A percentile compares a stretch with the other conserved stretches of the same genome.
Evolutionary conservation across 2,329 filamentous ascomycete species (phyloP).

Genomic region (Huntiella savannae): DNA sequence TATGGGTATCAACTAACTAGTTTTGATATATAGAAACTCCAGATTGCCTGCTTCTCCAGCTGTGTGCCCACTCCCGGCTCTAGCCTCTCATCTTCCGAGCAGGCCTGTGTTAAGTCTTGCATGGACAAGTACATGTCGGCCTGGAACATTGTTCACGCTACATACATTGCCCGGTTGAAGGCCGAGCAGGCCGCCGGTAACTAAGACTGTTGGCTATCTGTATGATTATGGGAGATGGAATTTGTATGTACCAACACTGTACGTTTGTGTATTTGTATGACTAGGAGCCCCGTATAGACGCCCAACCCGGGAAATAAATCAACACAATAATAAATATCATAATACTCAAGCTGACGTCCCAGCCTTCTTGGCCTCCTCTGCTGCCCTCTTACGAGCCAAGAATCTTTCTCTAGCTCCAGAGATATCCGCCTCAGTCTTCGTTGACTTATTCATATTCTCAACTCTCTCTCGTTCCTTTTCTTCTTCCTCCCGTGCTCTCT

Average conservation of each 20-base stretch:
- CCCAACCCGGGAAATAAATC: no score
- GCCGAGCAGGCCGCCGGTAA: conserved; percentile 28
- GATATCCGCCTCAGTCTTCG: conserved; percentile 60
- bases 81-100: conserved; percentile 47
- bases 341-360: not conserved
- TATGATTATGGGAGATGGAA: not conserved
- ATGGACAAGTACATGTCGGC: conserved; percentile 73
- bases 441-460: conserved; percentile 51
- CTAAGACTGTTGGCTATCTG: no score
- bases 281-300: not conserved
- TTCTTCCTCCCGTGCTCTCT: conserved; percentile 48
- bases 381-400: conserved; percentile 55
- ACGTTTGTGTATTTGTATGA: conserved; percentile 1
- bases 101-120: conserved; percentile 53
- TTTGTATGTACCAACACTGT: conserved; percentile 2
- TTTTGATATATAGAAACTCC: conserved; percentile 42
- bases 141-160: conserved; percentile 55
- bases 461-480: conserved; percentile 41
- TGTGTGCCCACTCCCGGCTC: conserved; percentile 53
- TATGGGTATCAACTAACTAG: not conserved
- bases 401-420: conserved; percentile 64
- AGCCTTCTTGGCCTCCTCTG: conserved; percentile 42
- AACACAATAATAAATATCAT: not conserved
- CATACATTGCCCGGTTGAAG: conserved; percentile 47
- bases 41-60: conserved; percentile 63